A percentile compares a stretch with the other conserved stretches of the same genome.
Evolutionary conservation across 345 rosid genomes (phyloP).

Genomic region (Salix udensis): DNA sequence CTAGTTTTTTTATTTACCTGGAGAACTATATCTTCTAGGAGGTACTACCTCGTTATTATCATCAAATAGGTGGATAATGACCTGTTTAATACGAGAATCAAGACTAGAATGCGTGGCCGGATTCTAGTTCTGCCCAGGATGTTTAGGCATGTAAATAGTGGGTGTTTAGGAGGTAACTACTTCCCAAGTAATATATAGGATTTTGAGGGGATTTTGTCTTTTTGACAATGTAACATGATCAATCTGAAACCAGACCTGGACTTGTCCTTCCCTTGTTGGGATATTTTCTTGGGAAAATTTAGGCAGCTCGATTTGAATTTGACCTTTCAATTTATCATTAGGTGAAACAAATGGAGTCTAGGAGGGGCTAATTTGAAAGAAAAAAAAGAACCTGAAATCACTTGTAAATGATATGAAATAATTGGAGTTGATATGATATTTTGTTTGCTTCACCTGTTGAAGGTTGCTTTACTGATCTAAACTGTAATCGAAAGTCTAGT

Average conservation of each 20-base stretch:
- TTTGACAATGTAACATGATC: not conserved
- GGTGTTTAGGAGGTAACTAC: not conserved
- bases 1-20: no score
- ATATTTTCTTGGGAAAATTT: not conserved
- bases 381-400: not conserved
- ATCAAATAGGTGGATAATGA: not conserved
- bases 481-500: not conserved
- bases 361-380: not conserved
- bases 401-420: not conserved
- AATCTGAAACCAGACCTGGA: conserved; percentile 2
- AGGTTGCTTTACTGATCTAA: not conserved
- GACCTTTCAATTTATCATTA: not conserved
- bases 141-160: not conserved
- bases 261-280: no score
- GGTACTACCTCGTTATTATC: not conserved
- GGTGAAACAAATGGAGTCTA: not conserved
- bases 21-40: not conserved
- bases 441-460: no score
- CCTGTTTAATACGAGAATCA: not conserved
- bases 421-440: not conserved
- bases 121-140: not conserved
- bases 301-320: not conserved
- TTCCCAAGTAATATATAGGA: not conserved
- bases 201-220: not conserved
- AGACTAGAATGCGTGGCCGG: not conserved